Conservation (phyloP, 352 stramenopile genomes). For the Phytophthora aleatoria region DNA sequence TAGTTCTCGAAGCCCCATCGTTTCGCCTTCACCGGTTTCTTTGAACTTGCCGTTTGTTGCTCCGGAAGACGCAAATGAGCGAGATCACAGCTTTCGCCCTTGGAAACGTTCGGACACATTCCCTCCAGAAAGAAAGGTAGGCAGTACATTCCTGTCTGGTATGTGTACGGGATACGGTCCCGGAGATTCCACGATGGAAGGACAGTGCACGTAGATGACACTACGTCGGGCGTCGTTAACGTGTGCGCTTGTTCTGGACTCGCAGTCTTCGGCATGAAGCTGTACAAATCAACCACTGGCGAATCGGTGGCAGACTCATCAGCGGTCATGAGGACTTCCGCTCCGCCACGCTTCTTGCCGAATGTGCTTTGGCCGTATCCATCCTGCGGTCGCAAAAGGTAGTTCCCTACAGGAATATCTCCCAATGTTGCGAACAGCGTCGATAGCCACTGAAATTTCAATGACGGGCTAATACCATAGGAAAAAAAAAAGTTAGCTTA, state of each 20-base stretch:
- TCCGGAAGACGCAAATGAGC: slow-evolving; percentile 42
- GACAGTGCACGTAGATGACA: slow-evolving; percentile 4
- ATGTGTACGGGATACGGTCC: slow-evolving; percentile 63
- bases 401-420: slow-evolving; percentile 45
- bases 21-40: slow-evolving; percentile 9
- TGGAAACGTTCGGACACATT: slow-evolving; percentile 41
- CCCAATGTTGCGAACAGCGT: slow-evolving; percentile 33
- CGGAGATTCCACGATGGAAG: slow-evolving; percentile 53
- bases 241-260: background rate
- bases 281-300: slow-evolving; percentile 46
- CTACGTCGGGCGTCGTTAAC: slow-evolving; percentile 14
- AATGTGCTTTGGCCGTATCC: slow-evolving; percentile 20
- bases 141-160: slow-evolving; percentile 59
- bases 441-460: slow-evolving; percentile 44
- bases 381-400: slow-evolving; percentile 35
- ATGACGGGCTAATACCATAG: slow-evolving; percentile 29
- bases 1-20: slow-evolving; percentile 52
- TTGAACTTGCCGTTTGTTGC: background rate
- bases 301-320: slow-evolving; percentile 5
- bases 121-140: slow-evolving; percentile 50
- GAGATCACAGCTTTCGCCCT: slow-evolving; percentile 40
- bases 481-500: background rate
- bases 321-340: slow-evolving; percentile 36
- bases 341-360: slow-evolving; percentile 15
- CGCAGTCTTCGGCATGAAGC: slow-evolving; percentile 34